phyloP scores from a whole-genome alignment of 2,329 filamentous ascomycete genomes.

The Hypoxylon sp. region DNA sequence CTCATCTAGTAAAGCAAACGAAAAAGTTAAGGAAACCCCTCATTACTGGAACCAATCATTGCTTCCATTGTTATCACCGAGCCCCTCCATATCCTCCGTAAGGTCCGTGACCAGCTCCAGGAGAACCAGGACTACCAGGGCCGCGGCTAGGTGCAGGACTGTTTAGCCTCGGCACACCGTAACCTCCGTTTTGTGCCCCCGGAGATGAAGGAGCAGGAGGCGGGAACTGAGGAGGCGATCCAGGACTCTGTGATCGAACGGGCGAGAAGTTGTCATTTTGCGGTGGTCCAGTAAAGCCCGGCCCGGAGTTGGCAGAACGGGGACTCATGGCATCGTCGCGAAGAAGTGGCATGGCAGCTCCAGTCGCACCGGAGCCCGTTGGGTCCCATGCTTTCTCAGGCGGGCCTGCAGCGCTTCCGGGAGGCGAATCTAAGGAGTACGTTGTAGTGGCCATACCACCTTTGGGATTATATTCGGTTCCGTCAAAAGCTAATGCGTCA shows the following conservation, averaged over 20 bases:
- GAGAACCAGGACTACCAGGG: slow-evolving; percentile 28
- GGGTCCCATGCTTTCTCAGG: slow-evolving; percentile 54
- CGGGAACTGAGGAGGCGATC: slow-evolving; percentile 45
- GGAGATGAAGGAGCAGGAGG: slow-evolving; percentile 42
- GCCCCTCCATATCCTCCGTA: slow-evolving; percentile 12
- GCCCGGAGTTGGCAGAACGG: slow-evolving; percentile 29
- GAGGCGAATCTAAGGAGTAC: slow-evolving; percentile 55
- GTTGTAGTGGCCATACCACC: slow-evolving; percentile 51
- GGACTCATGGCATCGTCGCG: slow-evolving; percentile 40
- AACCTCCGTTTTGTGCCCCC: slow-evolving; percentile 36
- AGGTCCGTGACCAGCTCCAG: slow-evolving; percentile 11
- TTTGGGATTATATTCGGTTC: slow-evolving; percentile 58
- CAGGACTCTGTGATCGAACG: slow-evolving; percentile 44
- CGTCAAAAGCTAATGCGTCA: slow-evolving; percentile 60
- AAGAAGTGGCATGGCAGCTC: slow-evolving; percentile 50
- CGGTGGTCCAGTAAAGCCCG: slow-evolving; percentile 13
- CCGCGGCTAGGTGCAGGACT: slow-evolving; percentile 47
- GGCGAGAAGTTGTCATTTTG: slow-evolving; percentile 48
- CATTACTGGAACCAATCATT: slow-evolving; percentile 1
- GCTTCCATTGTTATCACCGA: slow-evolving; percentile 10
- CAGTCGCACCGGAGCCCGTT: slow-evolving; percentile 28
- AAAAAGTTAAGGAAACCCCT: slow-evolving; percentile 4
- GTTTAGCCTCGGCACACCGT: slow-evolving; percentile 39
- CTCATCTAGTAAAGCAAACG: background rate
- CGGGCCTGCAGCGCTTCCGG: slow-evolving; percentile 44